Base-by-base conservation (phyloP, 2,329 filamentous ascomycete species). In the Trematosphaeria pertusa region DNA sequence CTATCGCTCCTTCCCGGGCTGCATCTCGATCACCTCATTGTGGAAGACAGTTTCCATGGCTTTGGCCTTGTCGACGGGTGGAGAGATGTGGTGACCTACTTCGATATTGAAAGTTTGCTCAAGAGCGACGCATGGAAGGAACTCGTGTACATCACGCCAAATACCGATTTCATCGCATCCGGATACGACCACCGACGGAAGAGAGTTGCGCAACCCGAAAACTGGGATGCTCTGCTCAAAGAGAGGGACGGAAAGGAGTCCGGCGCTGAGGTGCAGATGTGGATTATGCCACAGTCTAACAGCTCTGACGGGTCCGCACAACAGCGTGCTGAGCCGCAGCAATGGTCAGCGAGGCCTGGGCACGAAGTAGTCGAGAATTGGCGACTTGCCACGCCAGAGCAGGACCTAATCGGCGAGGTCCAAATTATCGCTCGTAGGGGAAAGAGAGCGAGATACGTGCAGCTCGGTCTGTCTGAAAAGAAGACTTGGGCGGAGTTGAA, bases 41-140 rank as follows among this genome's bases (percentile, higher is more conserved):
- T 72, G 1, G 62, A 70, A 17, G 69, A 72, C 35, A 61, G 60
- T 30, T 71, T 66, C 56, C 69, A 72, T 44, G 67, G 64, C n/a
- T 63, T 64, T 34, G 67, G 65, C 4, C 43, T 67, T 34, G 59
- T 61, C 14, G 66, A 68, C 35, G 60, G 61, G 14, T 71, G 64
- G 64, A 62, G 65, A 40, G 65, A 70, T 44, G 56, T 67, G 6
- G 67, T 62, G 1, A 71, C 67, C 3, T 71, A 71, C 26, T 61
- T 65, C 35, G 67, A 71, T 26, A 62, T 70, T 20, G 67, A 70
- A 44, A 46, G 48, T 3, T 47, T 72, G 3, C 37, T 71, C 28
- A 60, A 62, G 5, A 59, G 67, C 48, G 58, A 68, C 26, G 67
- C 57, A 1, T 72, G 69, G 69, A 67, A 56, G 42, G 62, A 64